Evolutionary conservation across 108 stramenopile species (phyloP).

Genomic region (Skeletonema menzelii): DNA sequence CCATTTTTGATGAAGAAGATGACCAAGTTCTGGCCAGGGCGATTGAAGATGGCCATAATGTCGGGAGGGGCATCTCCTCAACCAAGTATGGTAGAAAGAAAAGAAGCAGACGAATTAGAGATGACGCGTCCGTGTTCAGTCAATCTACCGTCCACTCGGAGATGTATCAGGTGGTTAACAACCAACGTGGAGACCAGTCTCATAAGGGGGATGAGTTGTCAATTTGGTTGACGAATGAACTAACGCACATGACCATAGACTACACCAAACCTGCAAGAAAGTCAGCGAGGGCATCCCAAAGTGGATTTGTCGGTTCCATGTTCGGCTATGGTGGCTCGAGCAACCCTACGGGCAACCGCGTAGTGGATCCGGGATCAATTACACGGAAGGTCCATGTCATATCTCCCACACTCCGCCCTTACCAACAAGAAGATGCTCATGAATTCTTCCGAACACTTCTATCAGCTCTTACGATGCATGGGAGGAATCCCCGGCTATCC

Average conservation of each 20-base stretch:
- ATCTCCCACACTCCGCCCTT: constrained; percentile 70
- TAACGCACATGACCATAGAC: constrained; percentile 73
- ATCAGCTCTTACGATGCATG: constrained; percentile 83
- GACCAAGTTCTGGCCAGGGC: constrained; percentile 21
- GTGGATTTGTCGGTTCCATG: constrained; percentile 10
- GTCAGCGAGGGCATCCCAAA: constrained; percentile 6
- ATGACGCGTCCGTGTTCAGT: constrained; percentile 33
- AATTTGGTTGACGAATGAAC: constrained; percentile 73
- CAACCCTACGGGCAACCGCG: constrained; percentile 15
- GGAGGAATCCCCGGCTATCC: constrained; percentile 75
- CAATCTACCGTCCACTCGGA: constrained; percentile 37
- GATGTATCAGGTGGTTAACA: constrained; percentile 44
- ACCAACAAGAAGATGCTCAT: constrained; percentile 90
- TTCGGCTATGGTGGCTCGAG: background rate
- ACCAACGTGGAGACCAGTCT: constrained; percentile 7
- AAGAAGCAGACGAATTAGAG: constrained; percentile 26
- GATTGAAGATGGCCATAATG: background rate
- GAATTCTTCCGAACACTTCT: constrained; percentile 84
- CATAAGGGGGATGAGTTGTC: constrained; percentile 47
- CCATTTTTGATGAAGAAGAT: constrained; percentile 3
- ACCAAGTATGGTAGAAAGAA: background rate
- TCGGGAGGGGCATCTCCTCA: background rate
- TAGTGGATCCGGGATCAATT: constrained; percentile 78
- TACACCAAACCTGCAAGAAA: constrained; percentile 45
- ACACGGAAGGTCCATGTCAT: constrained; percentile 81